phyloP scores from a whole-genome alignment of 1,284 basidiomycete species.

The Ceratobasidium papillatum region DNA sequence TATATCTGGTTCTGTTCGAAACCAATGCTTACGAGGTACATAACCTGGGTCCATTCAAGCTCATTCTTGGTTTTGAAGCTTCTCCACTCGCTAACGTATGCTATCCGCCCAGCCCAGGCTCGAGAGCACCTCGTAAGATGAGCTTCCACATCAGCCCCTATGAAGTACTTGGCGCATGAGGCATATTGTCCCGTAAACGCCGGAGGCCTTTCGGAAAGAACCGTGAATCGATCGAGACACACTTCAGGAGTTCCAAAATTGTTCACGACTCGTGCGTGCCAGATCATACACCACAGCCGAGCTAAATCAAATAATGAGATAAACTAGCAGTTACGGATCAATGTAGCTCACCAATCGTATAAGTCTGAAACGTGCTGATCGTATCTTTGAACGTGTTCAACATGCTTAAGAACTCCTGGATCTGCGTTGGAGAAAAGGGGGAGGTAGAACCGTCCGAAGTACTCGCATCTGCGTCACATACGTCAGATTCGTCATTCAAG shows the following conservation, averaged over 20 bases:
- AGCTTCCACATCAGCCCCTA: not conserved
- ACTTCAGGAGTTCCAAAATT: conserved; percentile 7
- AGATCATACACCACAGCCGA: conserved; percentile 34
- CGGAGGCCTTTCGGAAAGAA: not conserved
- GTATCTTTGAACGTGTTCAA: not conserved
- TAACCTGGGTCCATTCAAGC: conserved; percentile 16
- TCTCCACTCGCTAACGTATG: conserved; percentile 29
- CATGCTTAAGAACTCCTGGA: not conserved
- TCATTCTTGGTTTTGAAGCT: conserved; percentile 20
- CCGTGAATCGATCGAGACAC: conserved; percentile 16
- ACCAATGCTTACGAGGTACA: not conserved
- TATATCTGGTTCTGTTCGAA: not conserved
- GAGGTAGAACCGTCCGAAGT: conserved; percentile 21
- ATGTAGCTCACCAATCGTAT: not conserved
- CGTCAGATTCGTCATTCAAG: not conserved
- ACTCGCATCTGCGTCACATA: not conserved
- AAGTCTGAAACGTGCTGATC: not conserved
- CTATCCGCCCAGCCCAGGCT: conserved; percentile 17
- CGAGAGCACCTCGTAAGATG: not conserved
- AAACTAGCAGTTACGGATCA: no score
- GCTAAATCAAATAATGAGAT: not conserved
- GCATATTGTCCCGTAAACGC: not conserved
- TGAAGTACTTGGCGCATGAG: not conserved
- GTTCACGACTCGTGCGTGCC: conserved; percentile 24
- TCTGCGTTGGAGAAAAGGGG: not conserved